phyloP scores from a whole-genome alignment of 139 green algal species.

The Coelastrella sp. region DNA sequence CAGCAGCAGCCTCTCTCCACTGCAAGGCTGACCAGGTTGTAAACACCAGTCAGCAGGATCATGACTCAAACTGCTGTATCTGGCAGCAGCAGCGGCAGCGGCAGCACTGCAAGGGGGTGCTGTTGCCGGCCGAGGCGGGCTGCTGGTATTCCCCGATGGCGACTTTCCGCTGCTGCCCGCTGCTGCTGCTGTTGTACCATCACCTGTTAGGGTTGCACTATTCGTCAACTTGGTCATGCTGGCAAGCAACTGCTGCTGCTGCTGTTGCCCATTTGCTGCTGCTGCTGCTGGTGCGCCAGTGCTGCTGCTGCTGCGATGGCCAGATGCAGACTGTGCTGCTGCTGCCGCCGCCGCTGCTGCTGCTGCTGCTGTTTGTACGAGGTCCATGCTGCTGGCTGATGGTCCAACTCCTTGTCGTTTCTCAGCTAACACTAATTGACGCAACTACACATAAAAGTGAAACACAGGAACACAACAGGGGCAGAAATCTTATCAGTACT shows the following conservation, averaged over 20 bases:
- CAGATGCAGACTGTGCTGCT: too few species aligned
- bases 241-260: slow-evolving; percentile 1
- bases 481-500: too few species aligned
- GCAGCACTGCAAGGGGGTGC: slow-evolving; percentile 5
- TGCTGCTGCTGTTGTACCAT: background rate
- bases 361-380: background rate
- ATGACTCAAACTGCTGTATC: slow-evolving; percentile 68
- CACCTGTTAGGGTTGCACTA: background rate
- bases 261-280: background rate
- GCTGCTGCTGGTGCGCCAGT: background rate
- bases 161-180: too few species aligned
- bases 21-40: slow-evolving; percentile 75
- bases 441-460: too few species aligned
- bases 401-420: background rate
- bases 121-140: slow-evolving; percentile 11
- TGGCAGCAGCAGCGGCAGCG: background rate
- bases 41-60: slow-evolving; percentile 73
- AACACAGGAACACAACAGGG: too few species aligned
- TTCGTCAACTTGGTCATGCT: background rate
- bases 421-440: slow-evolving; percentile 81
- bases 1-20: slow-evolving; percentile 87
- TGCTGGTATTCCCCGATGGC: background rate
- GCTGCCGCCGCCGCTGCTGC: slow-evolving; percentile 4
- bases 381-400: slow-evolving; percentile 37
- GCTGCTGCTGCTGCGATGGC: background rate